A percentile compares a stretch with the other conserved stretches of the same genome.
phyloP scores from a whole-genome alignment of 306 rosid genomes.

The Cajanus cajan region DNA sequence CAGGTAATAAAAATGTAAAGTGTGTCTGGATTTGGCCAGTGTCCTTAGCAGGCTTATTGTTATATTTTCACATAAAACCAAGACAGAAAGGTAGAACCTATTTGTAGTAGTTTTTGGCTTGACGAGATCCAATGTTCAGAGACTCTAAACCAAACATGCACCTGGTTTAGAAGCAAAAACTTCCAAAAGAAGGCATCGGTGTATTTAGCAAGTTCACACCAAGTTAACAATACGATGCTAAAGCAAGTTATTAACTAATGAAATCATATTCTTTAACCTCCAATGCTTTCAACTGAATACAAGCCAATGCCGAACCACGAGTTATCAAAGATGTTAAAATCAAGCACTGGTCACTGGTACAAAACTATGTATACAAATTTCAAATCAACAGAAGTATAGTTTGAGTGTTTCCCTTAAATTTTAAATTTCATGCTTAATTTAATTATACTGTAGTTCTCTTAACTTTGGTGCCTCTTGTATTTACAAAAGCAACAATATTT shows the following conservation, averaged over 20 bases:
- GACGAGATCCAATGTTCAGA: not conserved
- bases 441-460: not conserved
- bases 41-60: not conserved
- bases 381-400: not conserved
- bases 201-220: constrained; percentile 8
- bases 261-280: not conserved
- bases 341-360: not conserved
- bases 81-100: not conserved
- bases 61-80: not conserved
- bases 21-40: not conserved
- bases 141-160: not conserved
- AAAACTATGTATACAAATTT: not conserved
- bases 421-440: not conserved
- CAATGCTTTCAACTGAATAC: constrained; percentile 4
- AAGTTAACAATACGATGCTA: not conserved
- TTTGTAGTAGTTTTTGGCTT: not conserved
- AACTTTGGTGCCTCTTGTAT: not conserved
- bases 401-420: not conserved
- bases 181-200: not conserved
- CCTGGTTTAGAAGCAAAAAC: not conserved
- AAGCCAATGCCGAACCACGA: not conserved
- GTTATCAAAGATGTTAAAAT: not conserved
- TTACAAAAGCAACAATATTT: not conserved
- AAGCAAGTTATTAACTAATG: not conserved
- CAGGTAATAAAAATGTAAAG: constrained; percentile 1